Base-by-base conservation (phyloP, 495 filamentous ascomycete genomes). In the Cercophora samala region DNA sequence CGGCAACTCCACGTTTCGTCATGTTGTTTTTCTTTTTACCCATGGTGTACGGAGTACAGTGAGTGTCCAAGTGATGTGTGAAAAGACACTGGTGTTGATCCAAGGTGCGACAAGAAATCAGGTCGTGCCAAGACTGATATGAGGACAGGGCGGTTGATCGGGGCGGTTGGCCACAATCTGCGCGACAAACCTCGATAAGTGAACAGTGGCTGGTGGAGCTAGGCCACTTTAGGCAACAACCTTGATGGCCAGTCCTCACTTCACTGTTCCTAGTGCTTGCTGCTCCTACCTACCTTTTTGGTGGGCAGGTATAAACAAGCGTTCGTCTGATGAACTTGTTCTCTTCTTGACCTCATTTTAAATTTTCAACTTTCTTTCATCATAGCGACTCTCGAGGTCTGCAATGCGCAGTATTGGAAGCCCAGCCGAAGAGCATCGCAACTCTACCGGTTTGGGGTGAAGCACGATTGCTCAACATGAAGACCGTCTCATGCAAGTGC, bases 401-500 rank as follows among this genome's bases (percentile, higher is more conserved):
- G 37, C 37, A 46, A 18, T 46, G 37, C 2, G 37, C 37, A 11
- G 5, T 9, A 11, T n/a, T n/a, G n/a, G 0, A 46, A 0, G 37
- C 37, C 13, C 37, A 46, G 11, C 0, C 37, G 13, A 46, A 46
- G 5, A 46, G 9, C 37, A 46, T 46, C 37, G 13, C 8, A 46
- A 46, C 2, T 46, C 37, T 46, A 2, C 37, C 2, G 37, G 37
- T 9, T 9, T 46, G 37, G 13, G 37, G 3, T 46, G 37, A 46
- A 46, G 13, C 8, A 46, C 61, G 21, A 1, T 6, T 3, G 15
- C 18, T 19, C 60, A 17, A 18, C 29, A 68, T 68, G 78, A 76
- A 78, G 23, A 63, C 19, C 11, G 71, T 79, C 21, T 32, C 63
- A 18, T 80, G 76, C 65, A 73, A 66, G 29, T 85, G 83, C 68